Conservation (phyloP, 352 stramenopile genomes). For the Pythium sukuiense region DNA sequence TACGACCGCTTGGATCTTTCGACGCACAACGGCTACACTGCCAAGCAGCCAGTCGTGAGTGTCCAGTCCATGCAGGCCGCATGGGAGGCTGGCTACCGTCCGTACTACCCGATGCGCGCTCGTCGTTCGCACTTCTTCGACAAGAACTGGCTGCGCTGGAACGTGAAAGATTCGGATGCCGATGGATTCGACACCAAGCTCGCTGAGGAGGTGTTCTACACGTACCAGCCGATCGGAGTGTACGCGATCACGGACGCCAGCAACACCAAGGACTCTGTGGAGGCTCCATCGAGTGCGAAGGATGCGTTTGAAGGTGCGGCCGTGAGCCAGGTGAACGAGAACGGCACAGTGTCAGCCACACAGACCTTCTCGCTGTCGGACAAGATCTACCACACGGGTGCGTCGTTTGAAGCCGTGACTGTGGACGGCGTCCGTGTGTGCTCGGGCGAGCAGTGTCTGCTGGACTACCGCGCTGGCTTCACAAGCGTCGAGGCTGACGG, state of each 20-base stretch:
- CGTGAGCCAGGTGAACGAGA: background rate
- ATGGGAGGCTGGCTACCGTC: conserved; percentile 56
- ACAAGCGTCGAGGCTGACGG: conserved; percentile 31
- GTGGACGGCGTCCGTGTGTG: conserved; percentile 27
- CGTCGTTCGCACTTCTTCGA: conserved; percentile 91
- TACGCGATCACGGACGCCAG: conserved; percentile 63
- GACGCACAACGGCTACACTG: conserved; percentile 53
- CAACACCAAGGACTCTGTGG: background rate
- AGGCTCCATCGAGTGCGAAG: background rate
- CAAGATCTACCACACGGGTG: background rate
- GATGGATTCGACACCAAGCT: conserved; percentile 54
- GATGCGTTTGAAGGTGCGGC: background rate
- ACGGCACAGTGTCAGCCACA: background rate
- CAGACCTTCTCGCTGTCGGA: background rate
- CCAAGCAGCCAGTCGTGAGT: conserved; percentile 35
- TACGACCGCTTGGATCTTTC: conserved; percentile 49
- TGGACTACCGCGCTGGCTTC: conserved; percentile 30
- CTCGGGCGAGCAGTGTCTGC: conserved; percentile 38
- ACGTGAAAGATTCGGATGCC: conserved; percentile 35
- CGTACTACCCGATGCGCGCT: conserved; percentile 85
- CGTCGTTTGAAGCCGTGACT: background rate
- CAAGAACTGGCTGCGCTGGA: conserved; percentile 82
- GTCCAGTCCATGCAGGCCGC: conserved; percentile 72
- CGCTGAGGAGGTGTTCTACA: conserved; percentile 52
- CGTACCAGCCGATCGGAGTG: conserved; percentile 73